phyloP scores from a whole-genome alignment of 108 stramenopile species.

The Hondaea fermentalgiana region DNA sequence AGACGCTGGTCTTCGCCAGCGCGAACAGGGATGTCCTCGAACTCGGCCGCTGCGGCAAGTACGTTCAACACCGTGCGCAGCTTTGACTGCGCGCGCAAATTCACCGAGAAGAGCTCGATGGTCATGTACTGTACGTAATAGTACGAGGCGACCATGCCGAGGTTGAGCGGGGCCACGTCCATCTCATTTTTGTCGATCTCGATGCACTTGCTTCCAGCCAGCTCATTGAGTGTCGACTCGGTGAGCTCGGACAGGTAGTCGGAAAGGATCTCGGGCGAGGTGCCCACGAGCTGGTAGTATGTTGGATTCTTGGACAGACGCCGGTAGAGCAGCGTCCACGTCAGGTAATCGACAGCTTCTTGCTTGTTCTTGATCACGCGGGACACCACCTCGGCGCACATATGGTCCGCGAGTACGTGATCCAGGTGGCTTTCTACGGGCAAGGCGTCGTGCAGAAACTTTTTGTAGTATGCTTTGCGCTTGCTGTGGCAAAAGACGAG shows the following conservation, averaged over 20 bases:
- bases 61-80: conserved; percentile 85
- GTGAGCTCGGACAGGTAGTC: conserved; percentile 97
- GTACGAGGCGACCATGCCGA: conserved; percentile 98
- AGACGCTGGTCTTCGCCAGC: conserved; percentile 81
- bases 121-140: conserved; percentile 92
- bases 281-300: conserved; percentile 86
- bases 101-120: conserved; percentile 87
- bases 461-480: conserved; percentile 84
- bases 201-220: conserved; percentile 71
- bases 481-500: conserved; percentile 83
- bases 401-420: conserved; percentile 86
- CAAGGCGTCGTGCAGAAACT: conserved; percentile 85
- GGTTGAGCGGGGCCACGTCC: conserved; percentile 80
- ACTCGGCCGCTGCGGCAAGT: conserved; percentile 83
- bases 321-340: conserved; percentile 97
- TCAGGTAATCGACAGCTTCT: conserved; percentile 93
- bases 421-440: conserved; percentile 95
- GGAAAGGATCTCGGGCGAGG: conserved; percentile 77
- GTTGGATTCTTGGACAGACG: conserved; percentile 95
- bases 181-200: conserved; percentile 66
- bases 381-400: conserved; percentile 91
- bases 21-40: conserved; percentile 70
- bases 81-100: conserved; percentile 86
- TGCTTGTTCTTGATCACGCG: conserved; percentile 88
- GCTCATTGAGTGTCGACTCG: conserved; percentile 81